A percentile compares a stretch with the other conserved stretches of the same genome.
Conservation (phyloP, 305 asterid genomes). For the Fraxinus greggii region DNA sequence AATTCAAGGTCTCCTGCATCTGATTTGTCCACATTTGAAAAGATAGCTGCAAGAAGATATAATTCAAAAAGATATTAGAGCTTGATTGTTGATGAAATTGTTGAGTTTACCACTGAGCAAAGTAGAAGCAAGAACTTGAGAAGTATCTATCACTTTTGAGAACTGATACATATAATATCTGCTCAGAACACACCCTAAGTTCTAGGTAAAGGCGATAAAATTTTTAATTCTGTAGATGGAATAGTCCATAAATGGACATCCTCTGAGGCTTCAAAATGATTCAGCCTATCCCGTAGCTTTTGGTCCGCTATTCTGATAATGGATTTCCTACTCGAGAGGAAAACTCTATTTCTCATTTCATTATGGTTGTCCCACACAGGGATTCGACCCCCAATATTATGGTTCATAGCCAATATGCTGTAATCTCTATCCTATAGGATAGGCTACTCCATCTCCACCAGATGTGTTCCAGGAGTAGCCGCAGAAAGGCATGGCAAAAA, state of each 20-base stretch:
- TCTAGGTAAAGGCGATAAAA: background rate
- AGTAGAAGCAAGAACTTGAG: background rate
- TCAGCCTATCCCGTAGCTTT: background rate
- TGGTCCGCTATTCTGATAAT: background rate
- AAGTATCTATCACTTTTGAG: background rate
- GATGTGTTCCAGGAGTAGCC: background rate
- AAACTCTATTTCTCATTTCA: background rate
- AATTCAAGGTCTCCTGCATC: conserved; percentile 69
- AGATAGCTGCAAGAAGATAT: conserved; percentile 47
- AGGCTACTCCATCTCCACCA: background rate
- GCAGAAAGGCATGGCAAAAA: too few relatives aligned
- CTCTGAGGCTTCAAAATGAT: background rate
- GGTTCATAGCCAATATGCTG: background rate
- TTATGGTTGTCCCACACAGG: background rate
- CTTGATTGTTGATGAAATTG: background rate
- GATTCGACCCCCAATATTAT: background rate
- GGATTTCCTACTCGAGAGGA: background rate
- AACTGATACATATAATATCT: background rate
- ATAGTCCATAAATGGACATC: background rate
- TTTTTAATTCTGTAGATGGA: background rate
- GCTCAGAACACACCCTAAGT: background rate
- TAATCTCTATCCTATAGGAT: background rate
- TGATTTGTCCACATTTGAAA: conserved; percentile 73
- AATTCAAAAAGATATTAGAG: background rate
- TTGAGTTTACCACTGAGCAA: background rate